Percentiles rank a stretch among this genome's conserved stretches.
These are phyloP conservation scores for Hypoxylon sp. DNA, from an alignment of 2,329 filamentous ascomycete species.

Conservation along the genomic window DNA sequence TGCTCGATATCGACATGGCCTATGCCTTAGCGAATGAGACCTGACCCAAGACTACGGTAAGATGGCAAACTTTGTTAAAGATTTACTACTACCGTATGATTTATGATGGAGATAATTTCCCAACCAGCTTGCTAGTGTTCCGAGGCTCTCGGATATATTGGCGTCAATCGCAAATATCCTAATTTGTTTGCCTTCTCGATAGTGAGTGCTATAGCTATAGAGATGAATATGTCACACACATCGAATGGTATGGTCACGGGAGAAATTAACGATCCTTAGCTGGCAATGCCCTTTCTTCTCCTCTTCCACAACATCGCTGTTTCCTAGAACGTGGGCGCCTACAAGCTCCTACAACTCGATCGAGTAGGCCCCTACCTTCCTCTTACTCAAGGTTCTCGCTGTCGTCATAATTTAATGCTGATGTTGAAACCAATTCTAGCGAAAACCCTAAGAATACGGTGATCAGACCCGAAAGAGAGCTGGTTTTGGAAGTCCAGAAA, in stretches of 20 bases:
- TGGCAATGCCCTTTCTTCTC: conserved; percentile 58
- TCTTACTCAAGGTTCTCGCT: conserved; percentile 86
- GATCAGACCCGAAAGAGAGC: conserved; percentile 2
- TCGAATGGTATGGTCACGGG: conserved; percentile 24
- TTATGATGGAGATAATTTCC: background rate
- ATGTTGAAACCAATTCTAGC: conserved; percentile 62
- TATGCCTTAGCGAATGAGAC: conserved; percentile 17
- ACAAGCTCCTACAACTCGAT: conserved; percentile 72
- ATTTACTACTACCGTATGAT: background rate
- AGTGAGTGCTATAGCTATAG: background rate
- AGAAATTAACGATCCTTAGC: conserved; percentile 25
- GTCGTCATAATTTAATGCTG: conserved; percentile 77
- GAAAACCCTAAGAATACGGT: conserved; percentile 27
- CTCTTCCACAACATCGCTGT: conserved; percentile 74
- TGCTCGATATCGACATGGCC: conserved; percentile 16
- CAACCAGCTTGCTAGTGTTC: background rate
- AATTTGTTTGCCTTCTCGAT: background rate
- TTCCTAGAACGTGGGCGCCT: conserved; percentile 80
- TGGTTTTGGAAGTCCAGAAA: conserved; percentile 32
- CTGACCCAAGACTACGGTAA: background rate
- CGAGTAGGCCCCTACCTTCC: conserved; percentile 87
- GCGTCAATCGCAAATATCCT: background rate
- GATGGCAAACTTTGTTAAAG: conserved; percentile 1
- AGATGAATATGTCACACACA: conserved; percentile 29
- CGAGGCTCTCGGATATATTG: background rate